Evolutionary conservation across 1,139 yeast species (phyloP).

Genomic region (Yamadazyma atmosphaerica): DNA sequence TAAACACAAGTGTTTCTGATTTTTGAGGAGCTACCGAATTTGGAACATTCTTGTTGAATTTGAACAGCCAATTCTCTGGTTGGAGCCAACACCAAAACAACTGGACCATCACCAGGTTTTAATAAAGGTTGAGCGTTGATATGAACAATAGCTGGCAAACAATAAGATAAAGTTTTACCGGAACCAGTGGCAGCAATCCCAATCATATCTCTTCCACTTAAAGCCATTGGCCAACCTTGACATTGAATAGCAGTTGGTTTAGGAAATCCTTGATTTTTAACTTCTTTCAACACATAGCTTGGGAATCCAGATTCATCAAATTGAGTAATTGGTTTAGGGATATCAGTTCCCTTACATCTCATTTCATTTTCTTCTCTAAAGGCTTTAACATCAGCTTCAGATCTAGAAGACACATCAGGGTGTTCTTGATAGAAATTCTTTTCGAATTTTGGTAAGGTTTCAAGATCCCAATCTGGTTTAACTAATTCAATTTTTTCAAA

Average conservation of each 20-base stretch:
- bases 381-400: slow-evolving; percentile 65
- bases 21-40: slow-evolving; percentile 88
- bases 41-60: slow-evolving; percentile 93
- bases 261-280: slow-evolving; percentile 89
- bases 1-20: slow-evolving; percentile 97
- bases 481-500: slow-evolving; percentile 55
- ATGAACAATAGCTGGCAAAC: slow-evolving; percentile 95
- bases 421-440: slow-evolving; percentile 92
- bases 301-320: slow-evolving; percentile 99
- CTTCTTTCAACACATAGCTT: slow-evolving; percentile 84
- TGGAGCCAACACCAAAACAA: slow-evolving; percentile 94
- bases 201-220: slow-evolving; percentile 97
- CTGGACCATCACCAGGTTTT: slow-evolving; percentile 94
- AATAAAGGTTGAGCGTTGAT: slow-evolving; percentile 96
- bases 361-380: slow-evolving; percentile 86
- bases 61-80: slow-evolving; percentile 99
- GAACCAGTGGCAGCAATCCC: slow-evolving; percentile 99
- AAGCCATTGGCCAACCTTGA: slow-evolving; percentile 99
- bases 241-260: slow-evolving; percentile 95
- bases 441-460: slow-evolving; percentile 82
- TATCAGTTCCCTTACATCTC: slow-evolving; percentile 79
- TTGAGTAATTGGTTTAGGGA: slow-evolving; percentile 90
- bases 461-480: slow-evolving; percentile 80
- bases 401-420: slow-evolving; percentile 71
- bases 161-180: slow-evolving; percentile 95